These are phyloP conservation scores for Casuarina cunninghamiana DNA, from an alignment of 306 rosid species.

Conservation along the genomic window DNA sequence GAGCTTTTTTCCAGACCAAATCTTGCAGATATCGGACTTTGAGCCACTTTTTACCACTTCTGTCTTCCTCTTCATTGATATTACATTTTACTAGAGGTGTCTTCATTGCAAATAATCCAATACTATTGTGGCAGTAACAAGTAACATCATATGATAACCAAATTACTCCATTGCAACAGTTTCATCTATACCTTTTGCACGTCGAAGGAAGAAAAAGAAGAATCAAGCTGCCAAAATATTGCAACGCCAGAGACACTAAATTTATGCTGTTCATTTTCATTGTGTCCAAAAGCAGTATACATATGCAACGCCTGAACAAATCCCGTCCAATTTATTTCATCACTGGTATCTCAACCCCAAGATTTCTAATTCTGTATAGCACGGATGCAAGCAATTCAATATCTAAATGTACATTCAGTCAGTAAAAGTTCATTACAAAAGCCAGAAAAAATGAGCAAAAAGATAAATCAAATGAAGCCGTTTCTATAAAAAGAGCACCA, in stretches of 20 bases:
- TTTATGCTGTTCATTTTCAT: slow-evolving; percentile 24
- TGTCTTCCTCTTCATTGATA: not conserved
- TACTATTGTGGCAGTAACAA: slow-evolving; percentile 4
- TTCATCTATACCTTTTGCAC: not conserved
- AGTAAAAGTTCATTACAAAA: slow-evolving; percentile 61
- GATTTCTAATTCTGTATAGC: slow-evolving; percentile 41
- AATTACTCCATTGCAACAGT: not conserved
- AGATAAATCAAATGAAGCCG: slow-evolving; percentile 41
- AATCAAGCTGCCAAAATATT: slow-evolving; percentile 13
- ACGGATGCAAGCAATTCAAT: slow-evolving; percentile 49
- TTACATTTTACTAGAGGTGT: not conserved
- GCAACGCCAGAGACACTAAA: slow-evolving; percentile 4
- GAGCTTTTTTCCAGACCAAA: not conserved
- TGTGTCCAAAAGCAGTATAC: slow-evolving; percentile 14
- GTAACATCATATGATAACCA: not conserved
- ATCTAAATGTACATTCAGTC: slow-evolving; percentile 77
- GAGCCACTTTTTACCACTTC: no score
- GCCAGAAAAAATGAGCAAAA: slow-evolving; percentile 43
- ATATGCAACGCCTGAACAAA: slow-evolving; percentile 36
- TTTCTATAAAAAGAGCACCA: slow-evolving; percentile 46
- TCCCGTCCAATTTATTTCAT: slow-evolving; percentile 38
- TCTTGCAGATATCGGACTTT: not conserved
- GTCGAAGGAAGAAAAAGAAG: slow-evolving; percentile 5
- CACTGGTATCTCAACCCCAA: slow-evolving; percentile 44
- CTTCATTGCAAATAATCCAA: not conserved